phyloP scores from a whole-genome alignment of 495 filamentous ascomycete species.

The Talaromyces borbonicus region DNA sequence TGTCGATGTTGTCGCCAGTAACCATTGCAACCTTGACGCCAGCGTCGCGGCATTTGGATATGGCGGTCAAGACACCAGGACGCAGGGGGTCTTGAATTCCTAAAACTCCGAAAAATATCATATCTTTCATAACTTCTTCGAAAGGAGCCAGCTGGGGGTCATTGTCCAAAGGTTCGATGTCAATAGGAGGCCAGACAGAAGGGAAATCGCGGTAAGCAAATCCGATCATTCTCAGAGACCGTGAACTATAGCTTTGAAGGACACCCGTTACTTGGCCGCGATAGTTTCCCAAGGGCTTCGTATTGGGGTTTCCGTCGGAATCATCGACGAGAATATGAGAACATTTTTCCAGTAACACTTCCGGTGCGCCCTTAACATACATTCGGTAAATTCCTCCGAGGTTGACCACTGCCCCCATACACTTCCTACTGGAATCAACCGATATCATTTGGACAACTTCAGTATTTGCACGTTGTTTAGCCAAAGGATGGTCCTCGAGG shows the following conservation, averaged over 20 bases:
- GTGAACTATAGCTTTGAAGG: conserved; percentile 60
- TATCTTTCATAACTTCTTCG: conserved; percentile 40
- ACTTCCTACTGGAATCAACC: conserved; percentile 68
- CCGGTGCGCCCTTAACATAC: conserved; percentile 66
- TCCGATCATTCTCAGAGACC: conserved; percentile 70
- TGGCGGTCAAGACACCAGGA: conserved; percentile 58
- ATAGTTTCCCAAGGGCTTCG: conserved; percentile 39
- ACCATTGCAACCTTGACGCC: conserved; percentile 76
- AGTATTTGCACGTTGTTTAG: conserved; percentile 52
- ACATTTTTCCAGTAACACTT: conserved; percentile 61
- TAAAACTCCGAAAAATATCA: conserved; percentile 55
- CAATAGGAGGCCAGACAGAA: conserved; percentile 59
- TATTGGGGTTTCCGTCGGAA: conserved; percentile 37
- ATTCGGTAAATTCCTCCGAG: conserved; percentile 50
- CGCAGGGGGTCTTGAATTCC: conserved; percentile 70
- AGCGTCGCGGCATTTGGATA: conserved; percentile 55
- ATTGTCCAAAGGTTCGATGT: conserved; percentile 41
- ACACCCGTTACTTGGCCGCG: conserved; percentile 43
- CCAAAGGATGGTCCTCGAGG: conserved; percentile 55
- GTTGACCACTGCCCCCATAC: conserved; percentile 60
- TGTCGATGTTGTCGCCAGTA: conserved; percentile 71
- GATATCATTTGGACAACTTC: conserved; percentile 59
- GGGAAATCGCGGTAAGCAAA: conserved; percentile 70
- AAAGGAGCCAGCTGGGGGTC: conserved; percentile 25
- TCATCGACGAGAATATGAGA: conserved; percentile 52